Evolutionary conservation across 2,329 filamentous ascomycete genomes (phyloP), one percentile per base, ranked within the genome.

Genomic region (Diaporthe eres): DNA sequence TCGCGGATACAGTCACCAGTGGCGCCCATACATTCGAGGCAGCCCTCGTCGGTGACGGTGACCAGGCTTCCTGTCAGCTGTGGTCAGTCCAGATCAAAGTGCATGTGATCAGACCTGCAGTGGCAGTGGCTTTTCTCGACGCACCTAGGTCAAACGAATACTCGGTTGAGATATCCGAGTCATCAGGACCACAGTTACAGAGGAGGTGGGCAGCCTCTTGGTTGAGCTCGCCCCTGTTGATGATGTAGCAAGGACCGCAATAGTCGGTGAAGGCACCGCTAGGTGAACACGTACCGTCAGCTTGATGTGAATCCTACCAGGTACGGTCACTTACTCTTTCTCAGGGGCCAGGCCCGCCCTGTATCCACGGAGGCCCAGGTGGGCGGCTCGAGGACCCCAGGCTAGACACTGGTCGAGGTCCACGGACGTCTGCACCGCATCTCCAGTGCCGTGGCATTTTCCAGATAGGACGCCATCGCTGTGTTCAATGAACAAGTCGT

Each of bases 91-190:
- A 25, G 10, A 5, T 13, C 13, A 4, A n/a, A 25, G 1, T 17
- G 1, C 37, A 34, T 34, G 25, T 51, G 17, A 22, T 12, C 15
- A 49, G 13, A 10, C 61, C 17, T n/a, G 10, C 39, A 34, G 25
- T 42, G 47, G 25, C 15, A n/a, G 34, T 19, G 19, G 39, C 17
- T 34, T 22, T 34, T 22, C n/a, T 31, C 25, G 10, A 76, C 74
- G 57, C 49, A 76, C 75, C 71, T 19, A 76, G 67, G 44, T 76
- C 72, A n/a, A 67, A 74, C 3, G 37, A 53, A 22, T 74, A 71
- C 65, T 67, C 72, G 3, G 42, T 44, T 19, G 19, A 17, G 22
- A 65, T 34, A 3, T 60, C 34, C 9, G 72, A 74, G 25, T 37
- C 65, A 22, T 68, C 49, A 2, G 67, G 58, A 31, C 57, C 42